Percentiles rank a stretch among this genome's conserved stretches.
Conservation (phyloP, 768 basidiomycete species). For the Coprinopsis marcescibilis region DNA sequence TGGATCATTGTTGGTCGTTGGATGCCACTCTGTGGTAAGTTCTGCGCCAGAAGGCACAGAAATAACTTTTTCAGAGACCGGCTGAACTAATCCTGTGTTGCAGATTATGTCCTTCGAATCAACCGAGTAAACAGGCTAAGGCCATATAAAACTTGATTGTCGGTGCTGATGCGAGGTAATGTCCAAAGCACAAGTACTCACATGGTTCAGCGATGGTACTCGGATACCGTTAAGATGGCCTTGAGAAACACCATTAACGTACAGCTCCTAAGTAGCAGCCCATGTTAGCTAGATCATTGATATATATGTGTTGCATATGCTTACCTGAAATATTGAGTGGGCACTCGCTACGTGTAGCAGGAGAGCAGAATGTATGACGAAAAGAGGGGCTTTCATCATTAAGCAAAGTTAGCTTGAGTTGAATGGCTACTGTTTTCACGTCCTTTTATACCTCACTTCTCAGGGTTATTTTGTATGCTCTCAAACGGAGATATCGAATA, state of each 20-base stretch:
- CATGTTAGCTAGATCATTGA: too few species aligned
- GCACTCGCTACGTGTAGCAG: too few species aligned
- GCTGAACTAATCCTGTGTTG: slow-evolving; percentile 52
- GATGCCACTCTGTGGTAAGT: slow-evolving; percentile 50
- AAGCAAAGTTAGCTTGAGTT: too few species aligned
- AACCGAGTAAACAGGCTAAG: slow-evolving; percentile 52
- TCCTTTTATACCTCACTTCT: too few species aligned
- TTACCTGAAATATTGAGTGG: too few species aligned
- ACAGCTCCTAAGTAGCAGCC: too few species aligned
- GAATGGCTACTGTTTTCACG: too few species aligned
- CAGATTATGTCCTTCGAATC: slow-evolving; percentile 52
- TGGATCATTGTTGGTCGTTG: slow-evolving; percentile 37
- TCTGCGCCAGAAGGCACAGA: slow-evolving; percentile 47
- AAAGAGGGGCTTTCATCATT: too few species aligned
- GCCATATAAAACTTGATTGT: background rate
- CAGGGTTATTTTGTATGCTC: too few species aligned
- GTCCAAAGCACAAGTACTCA: slow-evolving; percentile 8
- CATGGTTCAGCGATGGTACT: slow-evolving; percentile 34
- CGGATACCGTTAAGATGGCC: slow-evolving; percentile 33
- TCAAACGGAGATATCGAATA: too few species aligned
- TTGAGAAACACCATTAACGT: slow-evolving; percentile 41
- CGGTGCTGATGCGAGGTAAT: background rate
- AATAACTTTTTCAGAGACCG: slow-evolving; percentile 39
- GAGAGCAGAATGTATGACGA: too few species aligned
- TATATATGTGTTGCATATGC: too few species aligned